Evolutionary conservation across 2,329 filamentous ascomycete genomes (phyloP).

Genomic region (Monosporascus sp.): DNA sequence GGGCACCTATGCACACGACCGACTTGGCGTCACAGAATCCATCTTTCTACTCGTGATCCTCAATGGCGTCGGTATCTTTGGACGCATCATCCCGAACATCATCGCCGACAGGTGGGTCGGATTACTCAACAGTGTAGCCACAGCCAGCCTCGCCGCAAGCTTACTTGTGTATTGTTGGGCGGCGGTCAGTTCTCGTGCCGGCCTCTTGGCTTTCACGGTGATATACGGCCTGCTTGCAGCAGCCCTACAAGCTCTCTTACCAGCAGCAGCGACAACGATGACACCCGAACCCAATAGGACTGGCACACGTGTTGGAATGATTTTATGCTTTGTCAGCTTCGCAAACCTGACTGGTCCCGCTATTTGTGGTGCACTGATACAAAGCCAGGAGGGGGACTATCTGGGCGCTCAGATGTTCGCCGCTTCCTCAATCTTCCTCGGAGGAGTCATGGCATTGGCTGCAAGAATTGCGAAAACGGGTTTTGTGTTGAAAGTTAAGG

Average conservation of each 20-base stretch:
- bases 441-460: conserved; percentile 4
- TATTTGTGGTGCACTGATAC: conserved; percentile 6
- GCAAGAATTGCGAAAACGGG: conserved; percentile 1
- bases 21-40: conserved; percentile 22
- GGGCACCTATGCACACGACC: conserved; percentile 13
- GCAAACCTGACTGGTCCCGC: conserved; percentile 7
- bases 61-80: conserved; percentile 46
- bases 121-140: conserved; percentile 44
- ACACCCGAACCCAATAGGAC: conserved; percentile 7
- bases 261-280: conserved; percentile 6
- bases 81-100: conserved; percentile 41
- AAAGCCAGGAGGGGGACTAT: conserved; percentile 1
- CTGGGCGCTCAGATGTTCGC: conserved; percentile 6
- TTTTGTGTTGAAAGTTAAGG: not conserved
- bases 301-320: conserved; percentile 7
- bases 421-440: conserved; percentile 5
- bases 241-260: conserved; percentile 8
- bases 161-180: conserved; percentile 26
- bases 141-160: conserved; percentile 20
- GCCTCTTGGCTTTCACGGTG: conserved; percentile 18
- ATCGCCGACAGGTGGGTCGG: conserved; percentile 44
- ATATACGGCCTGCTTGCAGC: conserved; percentile 7
- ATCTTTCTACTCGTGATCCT: conserved; percentile 43
- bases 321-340: conserved; percentile 6
- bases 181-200: conserved; percentile 14